A percentile compares a stretch with the other conserved stretches of the same genome.
Conservation (phyloP, 1,139 yeast genomes). For the Nadsonia commutata region DNA sequence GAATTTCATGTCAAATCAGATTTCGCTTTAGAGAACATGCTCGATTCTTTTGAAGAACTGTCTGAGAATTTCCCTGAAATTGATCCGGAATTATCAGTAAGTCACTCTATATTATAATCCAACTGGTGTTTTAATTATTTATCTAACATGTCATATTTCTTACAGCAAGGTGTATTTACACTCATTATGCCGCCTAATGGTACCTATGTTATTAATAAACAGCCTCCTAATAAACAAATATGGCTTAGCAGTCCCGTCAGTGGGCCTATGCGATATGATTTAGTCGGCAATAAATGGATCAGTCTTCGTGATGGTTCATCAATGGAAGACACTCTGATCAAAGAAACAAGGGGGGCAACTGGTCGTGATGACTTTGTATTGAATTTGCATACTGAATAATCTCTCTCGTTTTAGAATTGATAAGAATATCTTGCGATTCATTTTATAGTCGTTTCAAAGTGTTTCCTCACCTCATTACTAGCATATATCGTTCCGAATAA, state of each 20-base stretch:
- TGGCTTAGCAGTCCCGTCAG: constrained; percentile 87
- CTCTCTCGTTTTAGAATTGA: constrained; percentile 1
- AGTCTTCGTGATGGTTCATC: constrained; percentile 25
- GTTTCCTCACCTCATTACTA: no score
- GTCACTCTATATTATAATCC: no score
- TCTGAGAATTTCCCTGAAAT: constrained; percentile 43
- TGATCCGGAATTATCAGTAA: constrained; percentile 57
- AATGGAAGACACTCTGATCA: constrained; percentile 23
- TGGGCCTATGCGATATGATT: constrained; percentile 64
- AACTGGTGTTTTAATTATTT: no score
- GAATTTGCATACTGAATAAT: constrained; percentile 5
- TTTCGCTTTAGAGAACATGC: constrained; percentile 45
- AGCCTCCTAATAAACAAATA: constrained; percentile 86
- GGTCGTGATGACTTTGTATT: constrained; percentile 9
- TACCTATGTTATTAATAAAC: constrained; percentile 78
- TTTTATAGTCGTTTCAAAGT: neutral
- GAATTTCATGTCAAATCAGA: constrained; percentile 49
- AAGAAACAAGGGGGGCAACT: constrained; percentile 20
- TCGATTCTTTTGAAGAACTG: constrained; percentile 49
- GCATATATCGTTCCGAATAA: no score
- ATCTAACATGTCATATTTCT: no score
- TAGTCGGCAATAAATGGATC: constrained; percentile 25
- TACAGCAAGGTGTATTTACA: constrained; percentile 64
- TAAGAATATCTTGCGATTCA: neutral
- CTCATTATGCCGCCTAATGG: constrained; percentile 53